Base-by-base conservation (phyloP, 108 stramenopile genomes). In the Skeletonema grethae region DNA sequence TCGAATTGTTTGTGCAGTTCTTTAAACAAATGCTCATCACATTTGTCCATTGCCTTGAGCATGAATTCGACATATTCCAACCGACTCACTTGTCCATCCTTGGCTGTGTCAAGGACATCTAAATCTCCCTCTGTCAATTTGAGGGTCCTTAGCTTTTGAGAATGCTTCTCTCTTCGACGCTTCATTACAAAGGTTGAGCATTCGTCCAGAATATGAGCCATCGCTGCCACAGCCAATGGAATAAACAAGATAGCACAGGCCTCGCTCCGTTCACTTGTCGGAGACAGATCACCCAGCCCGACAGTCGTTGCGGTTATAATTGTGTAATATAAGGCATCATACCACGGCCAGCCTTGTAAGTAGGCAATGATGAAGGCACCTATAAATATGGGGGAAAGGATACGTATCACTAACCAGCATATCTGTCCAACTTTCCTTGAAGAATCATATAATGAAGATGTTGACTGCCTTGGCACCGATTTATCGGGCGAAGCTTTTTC, bases 51-150 rank as follows among this genome's bases (percentile, higher is more conserved):
- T 4, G 85, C 84, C 43, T 87, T 75, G 9, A 92, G 82, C 91
- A 89, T 89, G 81, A 89, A 89, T 64, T 83, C 82, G 11, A 92
- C 63, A 67, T 85, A 92, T 59, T 92, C 91, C 45, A 82, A 69
- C 65, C 82, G 62, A 35, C 74, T 71, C 38, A 92, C 90, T 65
- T 77, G 85, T 0, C 82, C 82, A 63, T 83, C 69, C 30, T 79
- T 31, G 62, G 70, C 67, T 55, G 64, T 69, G n/a, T 79, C 82
- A 0, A 75, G 39, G 8, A 58, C 69, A 13, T 83, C 78, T 32
- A 83, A 57, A 45, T 92, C 90, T 30, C 78, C 85, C 61, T 83
- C 35, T n/a, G 69, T 85, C 35, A 92, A 43, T 16, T 85, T 67
- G 38, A 61, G 32, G 5, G 76, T 60, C 73, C 48, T 48, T 36